Percentiles rank a stretch among this genome's conserved stretches.
Evolutionary conservation across 768 basidiomycete species (phyloP).

Genomic region (Lactarius vividus): DNA sequence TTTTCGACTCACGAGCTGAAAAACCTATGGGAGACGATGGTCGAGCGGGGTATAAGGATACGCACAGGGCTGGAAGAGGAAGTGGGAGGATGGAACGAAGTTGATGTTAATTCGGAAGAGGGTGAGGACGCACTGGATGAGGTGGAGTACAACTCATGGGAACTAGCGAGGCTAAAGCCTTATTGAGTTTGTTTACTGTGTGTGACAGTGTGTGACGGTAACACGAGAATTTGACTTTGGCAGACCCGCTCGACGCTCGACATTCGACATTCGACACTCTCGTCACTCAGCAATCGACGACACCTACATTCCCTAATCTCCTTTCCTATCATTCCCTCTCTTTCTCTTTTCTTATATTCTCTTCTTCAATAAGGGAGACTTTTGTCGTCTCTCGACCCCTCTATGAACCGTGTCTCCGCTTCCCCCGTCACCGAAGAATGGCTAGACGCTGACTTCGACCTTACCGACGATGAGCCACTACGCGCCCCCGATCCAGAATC

Average conservation of each 20-base stretch:
- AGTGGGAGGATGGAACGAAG: slow-evolving; percentile 45
- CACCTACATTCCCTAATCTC: background rate
- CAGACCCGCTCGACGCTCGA: background rate
- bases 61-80: slow-evolving; percentile 59
- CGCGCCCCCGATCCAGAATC: slow-evolving; percentile 55
- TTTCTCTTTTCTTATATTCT: slow-evolving; percentile 5
- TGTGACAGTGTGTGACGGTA: slow-evolving; percentile 9
- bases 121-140: slow-evolving; percentile 41
- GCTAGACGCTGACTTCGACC: slow-evolving; percentile 84
- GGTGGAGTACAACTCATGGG: slow-evolving; percentile 57
- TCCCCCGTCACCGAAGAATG: slow-evolving; percentile 71
- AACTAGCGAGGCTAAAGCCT: slow-evolving; percentile 60
- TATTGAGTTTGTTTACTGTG: slow-evolving; percentile 41
- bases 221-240: background rate
- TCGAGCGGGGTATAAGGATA: slow-evolving; percentile 66
- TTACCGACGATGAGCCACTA: slow-evolving; percentile 70
- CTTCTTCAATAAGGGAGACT: slow-evolving; percentile 25
- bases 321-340: background rate
- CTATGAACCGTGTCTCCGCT: slow-evolving; percentile 60
- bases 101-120: slow-evolving; percentile 25
- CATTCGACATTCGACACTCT: background rate
- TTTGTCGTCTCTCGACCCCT: slow-evolving; percentile 21
- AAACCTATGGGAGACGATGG: slow-evolving; percentile 69
- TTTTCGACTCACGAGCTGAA: slow-evolving; percentile 62
- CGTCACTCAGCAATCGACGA: slow-evolving; percentile 2